Conservation (phyloP, 129 eudicot genomes). For the Lactuca saligna region DNA sequence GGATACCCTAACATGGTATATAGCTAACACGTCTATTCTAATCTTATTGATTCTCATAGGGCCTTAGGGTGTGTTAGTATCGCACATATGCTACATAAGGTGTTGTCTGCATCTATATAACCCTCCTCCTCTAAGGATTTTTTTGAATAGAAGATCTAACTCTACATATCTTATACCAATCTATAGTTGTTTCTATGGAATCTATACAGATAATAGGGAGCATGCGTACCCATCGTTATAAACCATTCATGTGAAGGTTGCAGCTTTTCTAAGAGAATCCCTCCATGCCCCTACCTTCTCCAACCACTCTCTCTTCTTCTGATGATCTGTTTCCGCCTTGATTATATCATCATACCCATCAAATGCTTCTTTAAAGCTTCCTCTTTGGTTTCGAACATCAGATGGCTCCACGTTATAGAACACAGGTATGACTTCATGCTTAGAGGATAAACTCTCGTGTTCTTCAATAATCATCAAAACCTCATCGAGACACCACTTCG, state of each 20-base stretch:
- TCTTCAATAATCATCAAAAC: slow-evolving; percentile 19
- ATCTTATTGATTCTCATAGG: no score
- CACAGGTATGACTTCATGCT: slow-evolving; percentile 23
- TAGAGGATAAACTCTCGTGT: background rate
- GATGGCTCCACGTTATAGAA: slow-evolving; percentile 24
- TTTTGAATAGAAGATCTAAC: no score
- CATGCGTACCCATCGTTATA: slow-evolving; percentile 5
- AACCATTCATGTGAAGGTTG: slow-evolving; percentile 22
- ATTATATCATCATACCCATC: background rate
- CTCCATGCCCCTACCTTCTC: slow-evolving; percentile 17
- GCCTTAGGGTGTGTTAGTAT: no score
- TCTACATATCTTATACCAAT: no score
- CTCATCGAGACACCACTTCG: slow-evolving; percentile 20
- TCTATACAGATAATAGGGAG: no score
- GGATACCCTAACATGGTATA: no score
- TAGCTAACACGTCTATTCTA: no score
- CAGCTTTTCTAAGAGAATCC: slow-evolving; percentile 18
- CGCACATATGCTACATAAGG: no score
- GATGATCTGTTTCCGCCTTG: slow-evolving; percentile 1
- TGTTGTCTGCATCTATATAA: no score
- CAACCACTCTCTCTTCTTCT: slow-evolving; percentile 8
- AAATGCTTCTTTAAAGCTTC: slow-evolving; percentile 25
- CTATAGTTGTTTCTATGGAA: no score
- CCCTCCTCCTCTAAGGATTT: no score
- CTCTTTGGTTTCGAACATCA: slow-evolving; percentile 27